Evolutionary conservation across 2,329 filamentous ascomycete species (phyloP).

Genomic region (Pseudocercospora macadamiae): DNA sequence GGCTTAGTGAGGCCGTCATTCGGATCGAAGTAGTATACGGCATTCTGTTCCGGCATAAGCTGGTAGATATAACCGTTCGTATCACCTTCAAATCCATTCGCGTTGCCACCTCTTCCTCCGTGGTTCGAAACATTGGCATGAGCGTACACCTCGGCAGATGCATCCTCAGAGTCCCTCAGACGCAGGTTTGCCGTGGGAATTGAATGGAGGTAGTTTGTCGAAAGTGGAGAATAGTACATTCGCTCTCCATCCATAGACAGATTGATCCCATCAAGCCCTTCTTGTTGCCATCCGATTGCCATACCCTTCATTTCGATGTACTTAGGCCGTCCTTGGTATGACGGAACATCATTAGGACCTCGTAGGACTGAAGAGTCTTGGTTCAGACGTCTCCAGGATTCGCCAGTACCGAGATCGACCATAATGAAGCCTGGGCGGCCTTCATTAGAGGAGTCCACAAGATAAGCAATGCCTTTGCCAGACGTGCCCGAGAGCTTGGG

Average conservation of each 20-base stretch:
- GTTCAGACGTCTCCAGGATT: conserved; percentile 45
- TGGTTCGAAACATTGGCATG: conserved; percentile 52
- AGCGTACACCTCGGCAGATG: conserved; percentile 45
- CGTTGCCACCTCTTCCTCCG: conserved; percentile 50
- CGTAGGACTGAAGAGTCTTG: conserved; percentile 39
- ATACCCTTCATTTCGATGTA: conserved; percentile 34
- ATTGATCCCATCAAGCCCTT: conserved; percentile 45
- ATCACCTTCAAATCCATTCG: conserved; percentile 52
- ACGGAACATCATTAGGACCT: conserved; percentile 36
- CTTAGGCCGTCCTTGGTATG: conserved; percentile 38
- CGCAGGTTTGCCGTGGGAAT: conserved; percentile 38
- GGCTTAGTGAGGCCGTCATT: conserved; percentile 41
- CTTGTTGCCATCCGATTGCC: conserved; percentile 35
- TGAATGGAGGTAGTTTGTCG: conserved; percentile 41
- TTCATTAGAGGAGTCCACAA: conserved; percentile 52
- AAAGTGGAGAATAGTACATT: conserved; percentile 50
- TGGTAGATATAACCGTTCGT: conserved; percentile 50
- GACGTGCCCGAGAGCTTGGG: conserved; percentile 42
- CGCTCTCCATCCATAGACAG: conserved; percentile 41
- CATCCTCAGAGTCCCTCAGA: conserved; percentile 34
- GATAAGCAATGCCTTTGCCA: conserved; percentile 49
- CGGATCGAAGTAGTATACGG: conserved; percentile 50
- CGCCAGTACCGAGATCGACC: conserved; percentile 47
- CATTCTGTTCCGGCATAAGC: conserved; percentile 52
- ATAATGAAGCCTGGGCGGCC: conserved; percentile 53